Base-by-base conservation (phyloP, 176 grass and related monocot genomes). In the Guadua angustifolia region DNA sequence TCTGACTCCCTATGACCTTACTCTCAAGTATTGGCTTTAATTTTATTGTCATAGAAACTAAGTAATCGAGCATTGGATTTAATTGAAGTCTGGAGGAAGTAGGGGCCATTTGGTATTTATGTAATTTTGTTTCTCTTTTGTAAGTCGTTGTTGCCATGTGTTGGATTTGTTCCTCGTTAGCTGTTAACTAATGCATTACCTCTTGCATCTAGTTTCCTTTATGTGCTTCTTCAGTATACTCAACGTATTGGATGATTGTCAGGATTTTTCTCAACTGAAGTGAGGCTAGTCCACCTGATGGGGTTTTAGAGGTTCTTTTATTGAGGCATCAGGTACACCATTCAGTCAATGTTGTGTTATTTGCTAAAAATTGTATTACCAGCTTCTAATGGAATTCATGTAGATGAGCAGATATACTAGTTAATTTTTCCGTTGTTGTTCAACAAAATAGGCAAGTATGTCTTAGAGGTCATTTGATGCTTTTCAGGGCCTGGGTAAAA, bases 321-420 rank as follows among this genome's bases (percentile, higher is more conserved):
- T 78, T 99, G 78, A 99, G 93, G 84, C 97, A 99, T 82, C 97
- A 99, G 93, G 97, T 99, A 70, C 18, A 50, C 79, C 29, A 22
- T 74, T 36, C 7, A 56, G 9, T 46, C 45, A 64, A 25, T 86
- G 22, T 74, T 63, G 32, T 62, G 47, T 63, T 55, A 73, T 51
- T 73, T 7, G 25, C 73, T 83, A 7, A 36, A 73, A 83, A 40
- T 42, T 76, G n/a, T 22, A 55, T 78, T 78, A 49, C 29, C 50
- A 80, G 15, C 42, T 77, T 83, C 61, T 79, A n/a, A n/a, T n/a
- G n/a, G 97, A 79, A 99, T 99, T 86, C 97, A 95, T 66, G 97
- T 93, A 75, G 97, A 99, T 90, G 97, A 99, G 84, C 97, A 99
- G 93, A 93, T 99, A 90, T 86, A 26, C 70, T 19, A 84, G 19